Base-by-base conservation (phyloP, 768 basidiomycete genomes). In the Paxillus rubicundulus region DNA sequence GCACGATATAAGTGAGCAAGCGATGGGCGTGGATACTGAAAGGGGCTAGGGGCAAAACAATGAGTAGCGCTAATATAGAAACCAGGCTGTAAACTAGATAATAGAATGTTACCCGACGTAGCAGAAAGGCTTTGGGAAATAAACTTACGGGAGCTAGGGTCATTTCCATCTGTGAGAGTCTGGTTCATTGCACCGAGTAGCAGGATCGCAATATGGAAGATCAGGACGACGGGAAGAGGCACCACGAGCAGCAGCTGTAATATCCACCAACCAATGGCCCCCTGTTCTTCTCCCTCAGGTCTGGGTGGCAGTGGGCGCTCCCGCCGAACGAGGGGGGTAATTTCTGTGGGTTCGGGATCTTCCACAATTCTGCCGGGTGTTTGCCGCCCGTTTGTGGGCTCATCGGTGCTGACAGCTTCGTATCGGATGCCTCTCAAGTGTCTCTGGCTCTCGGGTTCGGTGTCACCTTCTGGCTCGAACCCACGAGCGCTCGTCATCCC, bases 161-260 rank as follows among this genome's bases (percentile, higher is more conserved):
- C 73, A 30, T 76, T 82, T 13, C 87, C 88, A 57, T 90, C 87
- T 0, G 74, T 72, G 6, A 87, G 64, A 0, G 84, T 85, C 64
- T 89, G 85, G 20, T 72, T 65, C 57, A 79, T 62, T 3, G 80
- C 73, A 20, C 67, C 71, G 4, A 87, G 41, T 14, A 82, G 17
- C 30, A 84, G 55, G 21, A 82, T 57, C 1, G 69, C 66, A 27
- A 84, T 69, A 59, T 89, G 80, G 44, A 72, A 72, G 10, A 83
- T 52, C 37, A 88, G 61, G 12, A 84, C 72, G 2, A 79, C 72
- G 0, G 83, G 80, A 1, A 81, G 44, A 4, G 82, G 79, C 2
- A 87, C 74, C 1, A 78, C 71, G 5, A 85, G 53, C 4, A 86
- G 44, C 37, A 85, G 61, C 61, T 88, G 84, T 37, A 78, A 54